These are phyloP conservation scores for Trametes meyenii DNA, from an alignment of 768 basidiomycete species.

Conservation along the genomic window DNA sequence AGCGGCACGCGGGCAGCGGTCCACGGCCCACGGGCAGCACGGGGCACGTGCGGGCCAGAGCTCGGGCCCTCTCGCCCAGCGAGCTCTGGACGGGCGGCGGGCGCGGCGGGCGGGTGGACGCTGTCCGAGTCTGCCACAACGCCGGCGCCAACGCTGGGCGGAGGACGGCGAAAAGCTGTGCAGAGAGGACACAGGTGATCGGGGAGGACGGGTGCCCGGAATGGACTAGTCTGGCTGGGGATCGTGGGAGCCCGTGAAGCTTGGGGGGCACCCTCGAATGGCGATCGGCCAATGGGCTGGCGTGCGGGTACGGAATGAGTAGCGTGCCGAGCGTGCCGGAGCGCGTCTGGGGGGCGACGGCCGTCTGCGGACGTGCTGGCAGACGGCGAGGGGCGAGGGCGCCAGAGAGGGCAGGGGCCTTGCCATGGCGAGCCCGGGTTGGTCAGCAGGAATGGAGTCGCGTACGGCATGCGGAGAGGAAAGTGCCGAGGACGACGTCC, in stretches of 20 bases:
- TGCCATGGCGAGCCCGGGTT: conserved; percentile 10
- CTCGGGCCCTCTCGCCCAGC: background rate
- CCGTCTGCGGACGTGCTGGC: conserved; percentile 9
- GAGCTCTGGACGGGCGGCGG: no score
- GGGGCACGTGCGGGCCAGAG: no score
- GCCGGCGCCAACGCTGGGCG: background rate
- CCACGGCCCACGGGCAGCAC: background rate
- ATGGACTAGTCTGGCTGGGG: conserved; percentile 12
- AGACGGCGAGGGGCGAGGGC: conserved; percentile 1
- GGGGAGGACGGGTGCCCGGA: conserved; percentile 20
- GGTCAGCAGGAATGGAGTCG: conserved; percentile 23
- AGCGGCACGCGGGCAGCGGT: background rate
- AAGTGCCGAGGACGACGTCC: conserved; percentile 25
- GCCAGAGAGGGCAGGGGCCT: conserved; percentile 6
- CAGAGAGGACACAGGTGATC: conserved; percentile 25
- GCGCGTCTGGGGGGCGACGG: background rate
- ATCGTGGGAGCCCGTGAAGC: conserved; percentile 23
- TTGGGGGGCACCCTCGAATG: conserved; percentile 27
- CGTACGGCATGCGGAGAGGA: conserved; percentile 28
- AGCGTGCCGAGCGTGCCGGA: conserved; percentile 20
- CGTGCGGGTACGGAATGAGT: conserved; percentile 1
- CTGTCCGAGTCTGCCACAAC: background rate
- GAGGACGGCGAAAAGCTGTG: conserved; percentile 13
- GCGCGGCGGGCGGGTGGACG: no score
- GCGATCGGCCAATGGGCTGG: conserved; percentile 21